Evolutionary conservation across 306 rosid species (phyloP), one percentile per base, ranked within the genome.

Genomic region (Cicer pinnatifidum): DNA sequence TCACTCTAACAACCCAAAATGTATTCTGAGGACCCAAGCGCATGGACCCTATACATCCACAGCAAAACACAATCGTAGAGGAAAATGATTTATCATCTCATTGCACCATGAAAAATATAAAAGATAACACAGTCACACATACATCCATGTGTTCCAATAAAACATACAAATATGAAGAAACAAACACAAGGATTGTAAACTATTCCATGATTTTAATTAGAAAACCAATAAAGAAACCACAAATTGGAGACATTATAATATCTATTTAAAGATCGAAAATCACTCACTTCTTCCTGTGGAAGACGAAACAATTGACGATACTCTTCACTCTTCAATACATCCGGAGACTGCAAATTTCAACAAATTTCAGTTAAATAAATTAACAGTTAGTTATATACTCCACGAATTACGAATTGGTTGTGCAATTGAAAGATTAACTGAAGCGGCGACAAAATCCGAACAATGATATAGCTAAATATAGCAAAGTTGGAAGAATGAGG

Each of bases 281-380:
- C 58, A 87, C 98, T 91, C 76, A 93, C 99, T 78, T 94, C 97
- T 33, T 88, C 99, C 0, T 60, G 77, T 7, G 96, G 96, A 82
- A 94, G 99, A 35, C 90, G 97, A 80, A 94, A 94, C 87, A 94
- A 82, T 61, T 89, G 99, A 8, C 97, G 91, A 75, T 94, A 94
- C 82, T 94, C 99, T 85, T 94, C 97, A 23, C 97, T 94, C 86
- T 80, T 94, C 87, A 86, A 79, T 28, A 40, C 15, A 1, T 83
- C 80, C 5, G 82, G 78, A 72, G 84, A 67, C 96, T 86, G 86
- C 3, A 77, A 84, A 56, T 2, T 2, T 1, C 13, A 40, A 57
- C 15, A 16, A 58, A 39, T 54, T 46, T 76, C 74, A 71, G 28
- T 56, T 28, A 54, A 75, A 52, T 7, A n/a, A 40, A 62, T 69